Evolutionary conservation across 495 filamentous ascomycete species (phyloP), one percentile per base, ranked within the genome.

Genomic region (Astrocystis sublimbata): DNA sequence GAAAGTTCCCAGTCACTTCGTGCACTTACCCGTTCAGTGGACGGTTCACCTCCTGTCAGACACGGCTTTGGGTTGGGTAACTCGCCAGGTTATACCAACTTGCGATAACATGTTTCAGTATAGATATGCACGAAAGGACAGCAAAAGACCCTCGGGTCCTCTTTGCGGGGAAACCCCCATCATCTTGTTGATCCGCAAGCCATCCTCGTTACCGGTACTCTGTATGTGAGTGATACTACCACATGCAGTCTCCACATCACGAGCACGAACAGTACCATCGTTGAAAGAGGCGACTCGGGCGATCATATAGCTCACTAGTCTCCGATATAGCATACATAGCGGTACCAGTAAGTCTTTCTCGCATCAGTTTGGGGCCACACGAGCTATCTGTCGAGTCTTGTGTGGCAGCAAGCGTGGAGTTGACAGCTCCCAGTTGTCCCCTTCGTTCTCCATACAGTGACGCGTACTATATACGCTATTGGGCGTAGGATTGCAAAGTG

Each of bases 181-280:
- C 49, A 33, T 19, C 30, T 35, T 17, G 26, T 47, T 36, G 42
- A 58, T 58, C 55, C n/a, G 31, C 41, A 45, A 45, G 54, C 23
- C 51, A 24, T 33, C 7, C 33, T 19, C 24, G 15, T 31, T 26
- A 17, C 13, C 24, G 15, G n/a, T 26, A 17, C 13, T 30, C 26
- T 30, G 30, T 49, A 49, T 49, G 46, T 49, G 46, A 30, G 26
- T 49, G 46, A 49, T 49, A 12, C 35, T 19, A n/a, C 35, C 58
- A 33, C 46, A 52, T 60, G 58, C 47, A 53, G 30, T 19, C 2
- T 12, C 33, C 35, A 43, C 40, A 61, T 53, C 58, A 61, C 58
- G 58, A 53, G 58, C 58, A 17, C 52, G 7, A n/a, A 56, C 19
- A 40, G 52, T 33, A 17, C 12, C 7, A 10, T 60, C 10, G 8